A percentile compares a stretch with the other conserved stretches of the same genome.
Evolutionary conservation across 2,329 filamentous ascomycete species (phyloP).

Genomic region (Exophiala sideris): DNA sequence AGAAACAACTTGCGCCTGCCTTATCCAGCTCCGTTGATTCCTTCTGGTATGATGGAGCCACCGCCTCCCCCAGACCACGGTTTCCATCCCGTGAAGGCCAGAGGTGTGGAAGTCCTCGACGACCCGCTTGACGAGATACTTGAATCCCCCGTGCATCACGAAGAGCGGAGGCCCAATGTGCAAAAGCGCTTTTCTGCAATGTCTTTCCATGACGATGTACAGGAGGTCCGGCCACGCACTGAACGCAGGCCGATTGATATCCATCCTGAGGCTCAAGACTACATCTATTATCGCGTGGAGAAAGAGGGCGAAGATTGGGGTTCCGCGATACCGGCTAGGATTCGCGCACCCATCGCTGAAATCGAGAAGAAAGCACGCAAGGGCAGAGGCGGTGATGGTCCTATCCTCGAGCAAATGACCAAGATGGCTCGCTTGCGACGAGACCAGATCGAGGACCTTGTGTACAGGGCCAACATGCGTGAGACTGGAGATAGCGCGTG

Average conservation of each 20-base stretch:
- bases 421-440: constrained; percentile 18
- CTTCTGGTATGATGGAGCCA: constrained; percentile 13
- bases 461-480: constrained; percentile 13
- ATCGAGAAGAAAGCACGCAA: constrained; percentile 21
- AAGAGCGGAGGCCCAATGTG: constrained; percentile 18
- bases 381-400: constrained; percentile 13
- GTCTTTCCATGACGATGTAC: constrained; percentile 14
- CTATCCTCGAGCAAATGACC: constrained; percentile 17
- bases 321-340: constrained; percentile 7
- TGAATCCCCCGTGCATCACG: constrained; percentile 9
- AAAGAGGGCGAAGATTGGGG: constrained; percentile 23
- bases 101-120: neutral
- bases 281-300: constrained; percentile 19
- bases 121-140: constrained; percentile 5
- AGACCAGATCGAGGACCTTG: constrained; percentile 14
- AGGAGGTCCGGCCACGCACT: constrained; percentile 9
- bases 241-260: constrained; percentile 8
- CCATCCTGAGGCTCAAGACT: constrained; percentile 14
- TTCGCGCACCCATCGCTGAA: constrained; percentile 15
- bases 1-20: constrained; percentile 12
- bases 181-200: constrained; percentile 20
- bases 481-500: constrained; percentile 17
- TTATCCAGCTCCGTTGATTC: constrained; percentile 16
- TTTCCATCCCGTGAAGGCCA: constrained; percentile 13
- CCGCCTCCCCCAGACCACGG: constrained; percentile 18